Percentiles rank a stretch among this genome's conserved stretches.
Evolutionary conservation across 768 basidiomycete genomes (phyloP).

Genomic region (Xerocomellus amylosporus): DNA sequence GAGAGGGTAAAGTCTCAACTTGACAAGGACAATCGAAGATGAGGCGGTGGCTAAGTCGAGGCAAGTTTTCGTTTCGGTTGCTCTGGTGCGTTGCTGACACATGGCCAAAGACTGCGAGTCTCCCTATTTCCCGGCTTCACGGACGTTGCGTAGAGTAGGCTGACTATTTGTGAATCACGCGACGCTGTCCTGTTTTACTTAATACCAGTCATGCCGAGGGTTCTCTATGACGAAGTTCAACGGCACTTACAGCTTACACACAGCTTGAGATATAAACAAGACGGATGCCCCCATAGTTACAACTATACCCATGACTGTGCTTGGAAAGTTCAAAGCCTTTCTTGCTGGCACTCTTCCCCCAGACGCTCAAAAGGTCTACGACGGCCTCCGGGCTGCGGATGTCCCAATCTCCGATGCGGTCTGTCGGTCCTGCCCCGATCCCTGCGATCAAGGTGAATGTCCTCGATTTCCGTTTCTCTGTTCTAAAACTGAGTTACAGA

Average conservation of each 20-base stretch:
- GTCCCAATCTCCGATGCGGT: slow-evolving; percentile 67
- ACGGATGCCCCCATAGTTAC: not conserved
- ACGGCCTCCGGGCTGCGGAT: slow-evolving; percentile 51
- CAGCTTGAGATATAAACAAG: not conserved
- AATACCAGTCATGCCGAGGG: not conserved
- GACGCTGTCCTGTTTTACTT: not conserved
- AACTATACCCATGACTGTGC: slow-evolving; percentile 19
- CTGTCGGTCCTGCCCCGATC: slow-evolving; percentile 73
- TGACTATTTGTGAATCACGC: not conserved
- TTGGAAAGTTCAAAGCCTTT: slow-evolving; percentile 26
- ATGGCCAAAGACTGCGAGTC: not conserved
- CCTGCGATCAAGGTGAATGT: slow-evolving; percentile 65
- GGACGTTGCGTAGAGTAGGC: not conserved
- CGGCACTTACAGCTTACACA: not conserved
- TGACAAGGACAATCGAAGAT: slow-evolving; percentile 7
- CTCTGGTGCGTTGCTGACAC: slow-evolving; percentile 1
- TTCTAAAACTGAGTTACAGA: slow-evolving; percentile 38
- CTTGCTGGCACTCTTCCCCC: slow-evolving; percentile 19
- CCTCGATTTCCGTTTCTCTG: slow-evolving; percentile 25
- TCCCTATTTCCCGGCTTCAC: not conserved
- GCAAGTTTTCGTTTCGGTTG: not conserved
- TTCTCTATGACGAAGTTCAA: not conserved
- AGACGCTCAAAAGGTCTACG: slow-evolving; percentile 40
- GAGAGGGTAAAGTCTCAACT: slow-evolving; percentile 19
- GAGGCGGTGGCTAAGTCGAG: not conserved